Percentiles rank a stretch among this genome's conserved stretches.
phyloP scores from a whole-genome alignment of 257 asterid genomes.

The Gardenia jasminoides region DNA sequence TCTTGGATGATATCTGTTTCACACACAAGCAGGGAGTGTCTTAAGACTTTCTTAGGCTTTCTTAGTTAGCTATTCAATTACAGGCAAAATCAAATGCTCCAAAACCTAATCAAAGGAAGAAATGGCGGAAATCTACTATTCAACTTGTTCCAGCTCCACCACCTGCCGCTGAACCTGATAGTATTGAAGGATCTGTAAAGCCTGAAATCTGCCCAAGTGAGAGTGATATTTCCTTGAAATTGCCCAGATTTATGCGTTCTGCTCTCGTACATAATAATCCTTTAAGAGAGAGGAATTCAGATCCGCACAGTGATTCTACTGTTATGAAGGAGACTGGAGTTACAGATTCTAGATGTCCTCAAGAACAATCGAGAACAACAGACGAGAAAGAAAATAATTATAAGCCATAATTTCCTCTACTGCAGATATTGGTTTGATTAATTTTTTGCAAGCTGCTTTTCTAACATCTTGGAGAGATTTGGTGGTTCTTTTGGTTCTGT shows the following conservation, averaged over 20 bases:
- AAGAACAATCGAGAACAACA: conserved; percentile 28
- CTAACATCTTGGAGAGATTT: conserved; percentile 4
- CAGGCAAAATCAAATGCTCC: conserved; percentile 65
- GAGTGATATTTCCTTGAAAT: conserved; percentile 51
- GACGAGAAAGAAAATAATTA: conserved; percentile 61
- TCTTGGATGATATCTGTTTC: background rate
- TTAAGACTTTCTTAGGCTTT: background rate
- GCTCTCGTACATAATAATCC: conserved; percentile 46
- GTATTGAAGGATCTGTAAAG: conserved; percentile 34
- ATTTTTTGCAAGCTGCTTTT: conserved; percentile 6
- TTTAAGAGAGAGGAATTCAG: conserved; percentile 67
- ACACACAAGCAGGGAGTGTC: background rate
- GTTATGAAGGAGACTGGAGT: conserved; percentile 29
- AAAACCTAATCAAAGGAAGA: conserved; percentile 60
- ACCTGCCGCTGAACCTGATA: conserved; percentile 37
- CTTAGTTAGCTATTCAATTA: background rate
- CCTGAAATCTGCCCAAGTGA: conserved; percentile 36
- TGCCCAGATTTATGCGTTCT: conserved; percentile 75
- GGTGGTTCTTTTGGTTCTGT: conserved; percentile 15
- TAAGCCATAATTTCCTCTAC: too few relatives aligned
- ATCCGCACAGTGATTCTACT: conserved; percentile 35
- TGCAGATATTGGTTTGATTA: conserved; percentile 4
- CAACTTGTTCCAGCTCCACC: conserved; percentile 78
- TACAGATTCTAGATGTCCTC: conserved; percentile 45
- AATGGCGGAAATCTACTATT: conserved; percentile 74